phyloP scores from a whole-genome alignment of 257 asterid genomes.

The Solanum corneliomulleri region DNA sequence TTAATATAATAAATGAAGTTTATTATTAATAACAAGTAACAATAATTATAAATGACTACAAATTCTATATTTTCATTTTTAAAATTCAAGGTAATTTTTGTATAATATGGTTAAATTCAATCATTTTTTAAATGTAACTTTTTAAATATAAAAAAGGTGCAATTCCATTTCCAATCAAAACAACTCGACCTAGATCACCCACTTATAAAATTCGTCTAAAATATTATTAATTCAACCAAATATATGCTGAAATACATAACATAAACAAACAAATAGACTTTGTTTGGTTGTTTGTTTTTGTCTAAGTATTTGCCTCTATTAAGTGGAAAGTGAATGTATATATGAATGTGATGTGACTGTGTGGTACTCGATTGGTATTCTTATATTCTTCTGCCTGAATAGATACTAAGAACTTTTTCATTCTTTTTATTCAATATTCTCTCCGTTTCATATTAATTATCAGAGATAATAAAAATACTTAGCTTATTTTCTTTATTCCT shows the following conservation, averaged over 20 bases:
- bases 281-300: background rate
- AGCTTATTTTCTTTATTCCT: no score
- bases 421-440: no score
- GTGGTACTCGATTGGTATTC: background rate
- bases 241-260: no score
- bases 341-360: background rate
- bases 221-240: background rate
- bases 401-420: background rate
- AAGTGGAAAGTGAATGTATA: background rate
- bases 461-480: no score
- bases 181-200: background rate
- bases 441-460: background rate
- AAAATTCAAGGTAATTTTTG: background rate
- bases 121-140: background rate
- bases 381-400: background rate
- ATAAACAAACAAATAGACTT: background rate
- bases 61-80: background rate
- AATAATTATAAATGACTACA: background rate
- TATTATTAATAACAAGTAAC: background rate
- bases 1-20: no score
- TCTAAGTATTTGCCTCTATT: background rate
- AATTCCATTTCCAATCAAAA: background rate
- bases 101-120: background rate
- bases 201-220: background rate
- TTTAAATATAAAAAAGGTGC: background rate